Conservation (phyloP, 1,284 basidiomycete species). For the Farysia itapuensis region DNA sequence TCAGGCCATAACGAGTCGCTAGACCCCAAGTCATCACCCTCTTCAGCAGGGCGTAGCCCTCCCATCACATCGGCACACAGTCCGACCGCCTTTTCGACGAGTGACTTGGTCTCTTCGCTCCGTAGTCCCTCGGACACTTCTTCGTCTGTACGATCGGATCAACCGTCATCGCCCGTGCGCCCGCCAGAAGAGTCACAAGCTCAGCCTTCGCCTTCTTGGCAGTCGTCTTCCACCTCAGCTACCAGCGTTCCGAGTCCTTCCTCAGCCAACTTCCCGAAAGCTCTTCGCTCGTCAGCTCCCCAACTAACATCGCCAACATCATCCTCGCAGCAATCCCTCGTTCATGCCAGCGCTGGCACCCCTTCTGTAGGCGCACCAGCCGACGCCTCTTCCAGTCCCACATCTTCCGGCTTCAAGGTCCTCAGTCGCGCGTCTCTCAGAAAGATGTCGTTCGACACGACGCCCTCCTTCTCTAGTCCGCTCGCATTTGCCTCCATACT, state of each 20-base stretch:
- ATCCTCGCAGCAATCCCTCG: background rate
- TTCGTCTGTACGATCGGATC: conserved; percentile 16
- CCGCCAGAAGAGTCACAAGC: conserved; percentile 19
- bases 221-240: background rate
- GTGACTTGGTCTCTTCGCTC: too few species aligned
- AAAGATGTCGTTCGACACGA: conserved; percentile 44
- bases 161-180: conserved; percentile 22
- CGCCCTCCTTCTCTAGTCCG: conserved; percentile 56
- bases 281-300: too few species aligned
- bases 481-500: conserved; percentile 52
- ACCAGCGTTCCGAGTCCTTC: conserved; percentile 4
- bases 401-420: conserved; percentile 24
- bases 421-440: conserved; percentile 25
- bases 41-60: conserved; percentile 12
- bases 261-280: too few species aligned
- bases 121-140: conserved; percentile 2
- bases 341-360: conserved; percentile 15
- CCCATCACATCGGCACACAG: conserved; percentile 23
- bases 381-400: conserved; percentile 24
- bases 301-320: background rate
- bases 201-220: background rate
- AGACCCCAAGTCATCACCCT: conserved; percentile 34
- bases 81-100: conserved; percentile 4
- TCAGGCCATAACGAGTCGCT: conserved; percentile 23
- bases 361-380: conserved; percentile 3